Evolutionary conservation across 805 yeast species (phyloP).

Genomic region (Wickerhamomyces bisporus): DNA sequence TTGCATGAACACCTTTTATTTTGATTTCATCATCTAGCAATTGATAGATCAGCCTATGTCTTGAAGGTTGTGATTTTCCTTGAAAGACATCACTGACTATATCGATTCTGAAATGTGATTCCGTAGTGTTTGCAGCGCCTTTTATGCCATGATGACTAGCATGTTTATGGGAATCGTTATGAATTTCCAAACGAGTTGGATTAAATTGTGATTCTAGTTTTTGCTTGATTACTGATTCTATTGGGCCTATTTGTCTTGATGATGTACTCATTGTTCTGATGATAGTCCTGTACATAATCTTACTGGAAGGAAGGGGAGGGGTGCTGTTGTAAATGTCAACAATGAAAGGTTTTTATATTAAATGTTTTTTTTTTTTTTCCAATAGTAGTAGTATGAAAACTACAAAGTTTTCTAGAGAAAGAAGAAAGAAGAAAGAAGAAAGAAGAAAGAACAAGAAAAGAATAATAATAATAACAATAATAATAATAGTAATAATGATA

Average conservation of each 20-base stretch:
- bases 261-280: conserved; percentile 21
- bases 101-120: conserved; percentile 77
- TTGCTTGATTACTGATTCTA: conserved; percentile 16
- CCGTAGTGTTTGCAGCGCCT: conserved; percentile 64
- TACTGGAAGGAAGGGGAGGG: too few relatives aligned
- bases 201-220: conserved; percentile 20
- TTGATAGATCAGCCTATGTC: conserved; percentile 74
- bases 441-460: too few relatives aligned
- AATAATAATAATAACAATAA: too few relatives aligned
- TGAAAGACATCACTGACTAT: conserved; percentile 65
- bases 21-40: conserved; percentile 69
- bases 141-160: conserved; percentile 80
- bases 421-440: too few relatives aligned
- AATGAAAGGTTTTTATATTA: too few relatives aligned
- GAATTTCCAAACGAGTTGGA: conserved; percentile 47
- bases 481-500: too few relatives aligned
- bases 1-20: conserved; percentile 75
- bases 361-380: too few relatives aligned
- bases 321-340: too few relatives aligned
- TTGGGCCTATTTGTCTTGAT: conserved; percentile 18
- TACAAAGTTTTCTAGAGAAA: too few relatives aligned
- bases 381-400: too few relatives aligned
- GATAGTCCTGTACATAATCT: conserved; percentile 4
- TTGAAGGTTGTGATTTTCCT: conserved; percentile 59
- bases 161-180: conserved; percentile 85